Percentiles rank a stretch among this genome's conserved stretches.
Evolutionary conservation across 176 grass and related monocot species (phyloP).

Genomic region (Lolium perenne): DNA sequence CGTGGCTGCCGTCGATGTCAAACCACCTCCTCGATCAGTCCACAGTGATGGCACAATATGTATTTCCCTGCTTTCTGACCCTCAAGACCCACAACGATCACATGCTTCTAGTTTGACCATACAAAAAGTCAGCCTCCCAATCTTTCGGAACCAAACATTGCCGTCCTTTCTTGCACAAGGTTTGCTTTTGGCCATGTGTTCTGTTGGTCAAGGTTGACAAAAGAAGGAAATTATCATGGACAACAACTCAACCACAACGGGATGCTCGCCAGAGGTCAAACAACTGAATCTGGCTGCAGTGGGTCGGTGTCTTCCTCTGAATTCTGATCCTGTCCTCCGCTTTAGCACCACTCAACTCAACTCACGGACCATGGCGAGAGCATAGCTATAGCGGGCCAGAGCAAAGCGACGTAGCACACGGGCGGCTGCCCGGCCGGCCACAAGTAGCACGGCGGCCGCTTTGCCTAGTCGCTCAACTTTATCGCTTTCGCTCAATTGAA

Average conservation of each 20-base stretch:
- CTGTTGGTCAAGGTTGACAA: conserved; percentile 16
- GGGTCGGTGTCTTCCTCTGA: conserved; percentile 12
- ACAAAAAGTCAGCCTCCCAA: background rate
- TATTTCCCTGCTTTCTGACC: no score
- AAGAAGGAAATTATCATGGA: background rate
- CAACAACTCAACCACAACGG: background rate
- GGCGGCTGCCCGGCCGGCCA: background rate
- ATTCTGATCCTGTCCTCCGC: conserved; percentile 15
- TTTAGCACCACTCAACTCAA: background rate
- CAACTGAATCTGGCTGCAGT: background rate
- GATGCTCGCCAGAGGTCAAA: background rate
- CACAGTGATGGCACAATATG: no score
- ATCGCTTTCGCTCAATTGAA: background rate
- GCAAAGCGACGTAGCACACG: conserved; percentile 49
- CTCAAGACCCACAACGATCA: background rate
- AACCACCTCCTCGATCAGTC: no score
- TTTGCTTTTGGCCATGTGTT: background rate
- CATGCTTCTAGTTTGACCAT: background rate
- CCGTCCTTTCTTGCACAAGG: background rate
- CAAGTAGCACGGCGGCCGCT: conserved; percentile 27
- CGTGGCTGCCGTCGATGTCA: no score
- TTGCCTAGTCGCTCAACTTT: conserved; percentile 26
- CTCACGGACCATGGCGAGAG: conserved; percentile 30
- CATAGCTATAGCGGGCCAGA: conserved; percentile 17
- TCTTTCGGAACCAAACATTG: background rate